Evolutionary conservation across 75 land plant species (phyloP), one percentile per base, ranked within the genome.

Genomic region (Cunninghamia lanceolata): DNA sequence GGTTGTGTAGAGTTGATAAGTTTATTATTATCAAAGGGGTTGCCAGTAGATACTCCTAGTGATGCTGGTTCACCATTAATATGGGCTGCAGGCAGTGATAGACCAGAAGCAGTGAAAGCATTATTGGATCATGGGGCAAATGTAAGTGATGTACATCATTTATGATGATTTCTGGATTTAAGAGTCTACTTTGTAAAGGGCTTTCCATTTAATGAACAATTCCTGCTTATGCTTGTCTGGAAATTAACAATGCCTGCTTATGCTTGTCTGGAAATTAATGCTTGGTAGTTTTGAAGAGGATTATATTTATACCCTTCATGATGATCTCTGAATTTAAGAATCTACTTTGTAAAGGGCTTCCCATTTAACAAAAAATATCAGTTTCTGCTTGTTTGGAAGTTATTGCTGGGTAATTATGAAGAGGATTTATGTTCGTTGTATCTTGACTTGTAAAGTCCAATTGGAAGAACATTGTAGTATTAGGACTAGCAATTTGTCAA

Each of bases 71-170:
- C 96, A 40, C 99, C 99, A 21, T 84, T 96, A 47, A 88, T 98
- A 66, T 98, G 99, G 99, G 99, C 99, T 85, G 96, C 99, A 70
- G 99, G 99, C 81, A 96, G 96, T 93, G 95, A 86, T 4, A 94
- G 92, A 85, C 84, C 76, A 25, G 91, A 94, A 35, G 96, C 98
- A 43, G 99, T 93, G 75, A 92, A 92, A 88, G 36, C 93, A 77
- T 86, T 98, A 52, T 76, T 98, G 63, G 95, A 96, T 70, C 90
- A 93, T 85, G 88, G 96, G 88, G 99, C 99, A 85, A 91, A 98
- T 90, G 99, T 98, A 92, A 83, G 93, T 40, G 79, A 82, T 39
- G 34, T 87, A n/a, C 13, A 71, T 45, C 3, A 28, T 77, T 47
- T 86, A 53, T 85, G 17, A 73, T 42, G 32, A 34, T 56, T 68